Evolutionary conservation across 1,284 basidiomycete species (phyloP).

Genomic region (Ceratobasidium sp.): DNA sequence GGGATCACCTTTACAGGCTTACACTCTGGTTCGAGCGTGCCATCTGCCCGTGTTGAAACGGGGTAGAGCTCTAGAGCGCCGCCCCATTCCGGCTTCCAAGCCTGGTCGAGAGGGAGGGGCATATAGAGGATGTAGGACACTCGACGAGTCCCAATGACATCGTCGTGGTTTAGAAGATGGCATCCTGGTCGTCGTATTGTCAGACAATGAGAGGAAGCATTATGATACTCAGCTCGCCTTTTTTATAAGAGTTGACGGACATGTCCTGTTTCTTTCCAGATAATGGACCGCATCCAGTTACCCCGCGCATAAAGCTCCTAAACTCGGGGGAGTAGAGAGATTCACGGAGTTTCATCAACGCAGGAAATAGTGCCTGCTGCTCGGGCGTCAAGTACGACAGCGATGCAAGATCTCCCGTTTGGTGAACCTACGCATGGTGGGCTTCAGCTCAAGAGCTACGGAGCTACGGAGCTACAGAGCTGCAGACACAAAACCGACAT

Average conservation of each 20-base stretch:
- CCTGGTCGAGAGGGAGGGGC: constrained; percentile 80
- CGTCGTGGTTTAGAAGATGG: constrained; percentile 97
- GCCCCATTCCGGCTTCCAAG: constrained; percentile 86
- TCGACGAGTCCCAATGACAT: constrained; percentile 94
- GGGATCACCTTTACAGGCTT: constrained; percentile 72
- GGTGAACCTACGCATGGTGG: constrained; percentile 76
- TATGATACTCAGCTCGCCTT: constrained; percentile 57
- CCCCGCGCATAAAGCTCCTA: constrained; percentile 82
- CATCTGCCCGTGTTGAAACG: background rate
- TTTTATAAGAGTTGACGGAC: constrained; percentile 92
- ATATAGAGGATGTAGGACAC: constrained; percentile 99
- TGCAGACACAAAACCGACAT: constrained; percentile 46
- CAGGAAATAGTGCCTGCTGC: constrained; percentile 82
- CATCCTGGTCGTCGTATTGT: constrained; percentile 69
- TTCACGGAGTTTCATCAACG: constrained; percentile 84
- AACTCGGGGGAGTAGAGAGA: constrained; percentile 91
- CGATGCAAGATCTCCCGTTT: constrained; percentile 97
- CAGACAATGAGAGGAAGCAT: background rate
- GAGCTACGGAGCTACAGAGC: no score
- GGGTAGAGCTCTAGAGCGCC: constrained; percentile 97
- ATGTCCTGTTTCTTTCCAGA: constrained; percentile 95
- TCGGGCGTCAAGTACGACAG: constrained; percentile 82
- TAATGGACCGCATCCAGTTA: constrained; percentile 94
- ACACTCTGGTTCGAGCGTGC: constrained; percentile 65
- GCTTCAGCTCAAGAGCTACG: constrained; percentile 1